Base-by-base conservation (phyloP, 2,329 filamentous ascomycete species). In the Didymella exigua region DNA sequence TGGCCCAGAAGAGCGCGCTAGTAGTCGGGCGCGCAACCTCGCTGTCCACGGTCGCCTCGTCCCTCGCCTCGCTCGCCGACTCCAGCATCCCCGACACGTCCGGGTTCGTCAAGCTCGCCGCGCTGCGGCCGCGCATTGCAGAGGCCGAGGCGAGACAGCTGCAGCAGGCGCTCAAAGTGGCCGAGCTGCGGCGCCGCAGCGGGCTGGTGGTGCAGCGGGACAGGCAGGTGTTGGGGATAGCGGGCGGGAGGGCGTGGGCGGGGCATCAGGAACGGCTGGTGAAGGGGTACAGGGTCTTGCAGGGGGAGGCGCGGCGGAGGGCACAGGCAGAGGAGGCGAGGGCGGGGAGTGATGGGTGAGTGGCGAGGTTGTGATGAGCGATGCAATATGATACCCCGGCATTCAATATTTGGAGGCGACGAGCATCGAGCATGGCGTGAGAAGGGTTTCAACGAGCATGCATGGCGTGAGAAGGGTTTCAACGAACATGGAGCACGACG, bases 221-320 rank as follows among this genome's bases (percentile, higher is more conserved):
- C 88, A 92, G 93, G 74, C 87, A 92, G 71, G 78, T 84, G 21
- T 85, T 86, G 3, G 80, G 95, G 37, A 77, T 96, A 42, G 82
- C 83, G 10, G 85, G 85, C 62, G 88, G 88, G 0, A 84, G 86
- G 62, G 83, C 84, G 54, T 87, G 91, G 77, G 88, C 88, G 19
- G 85, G 88, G 46, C 86, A 88, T 69, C 89, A 96, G 75, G 81
- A 84, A 29, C 80, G 89, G 44, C 74, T 93, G 11, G 83, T 84
- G 72, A 78, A 81, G 56, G 82, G 86, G 7, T 90, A 95, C 76
- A 82, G 84, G 49, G 79, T 79, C 8, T 79, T 93, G 2, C 81
- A 85, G 69, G 82, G 89, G 66, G 79, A 79, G 45, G 89, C 92
- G 69, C 79, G 78, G 59, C 75, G 79, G 65, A 82, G 78, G 65